These are phyloP conservation scores for Boletus nobilissimus DNA, from an alignment of 1,284 basidiomycete species.

Conservation along the genomic window DNA sequence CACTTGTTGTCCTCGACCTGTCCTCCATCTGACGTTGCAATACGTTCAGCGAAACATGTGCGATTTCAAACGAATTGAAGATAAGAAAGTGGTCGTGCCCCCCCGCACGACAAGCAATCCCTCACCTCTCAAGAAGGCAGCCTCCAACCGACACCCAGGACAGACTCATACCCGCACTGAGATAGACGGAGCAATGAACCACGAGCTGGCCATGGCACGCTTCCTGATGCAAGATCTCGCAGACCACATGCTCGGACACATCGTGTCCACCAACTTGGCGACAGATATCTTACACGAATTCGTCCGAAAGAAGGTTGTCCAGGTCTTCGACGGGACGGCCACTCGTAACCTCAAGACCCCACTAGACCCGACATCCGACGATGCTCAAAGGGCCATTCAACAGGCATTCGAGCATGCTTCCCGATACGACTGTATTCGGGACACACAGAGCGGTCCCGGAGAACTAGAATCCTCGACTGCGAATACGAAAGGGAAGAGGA, in stretches of 20 bases:
- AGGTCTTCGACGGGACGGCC: not conserved
- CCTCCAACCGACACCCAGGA: conserved; percentile 12
- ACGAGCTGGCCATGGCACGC: conserved; percentile 18
- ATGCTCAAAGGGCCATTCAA: not conserved
- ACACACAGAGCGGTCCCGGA: not conserved
- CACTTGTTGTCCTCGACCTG: not conserved
- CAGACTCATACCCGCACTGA: not conserved
- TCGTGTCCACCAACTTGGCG: conserved; percentile 24
- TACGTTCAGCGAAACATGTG: conserved; percentile 25
- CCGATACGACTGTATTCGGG: not conserved
- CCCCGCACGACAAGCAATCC: not conserved
- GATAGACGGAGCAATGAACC: not conserved
- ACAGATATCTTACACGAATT: conserved; percentile 7
- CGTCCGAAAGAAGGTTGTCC: conserved; percentile 3
- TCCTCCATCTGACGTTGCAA: not conserved
- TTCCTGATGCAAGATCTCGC: conserved; percentile 27
- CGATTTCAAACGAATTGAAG: not conserved
- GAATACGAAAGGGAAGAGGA: not conserved
- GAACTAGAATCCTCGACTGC: not conserved
- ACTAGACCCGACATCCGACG: not conserved
- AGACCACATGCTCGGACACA: conserved; percentile 26
- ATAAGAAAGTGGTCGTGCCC: not conserved
- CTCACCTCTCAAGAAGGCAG: conserved; percentile 14
- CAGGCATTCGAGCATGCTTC: not conserved
- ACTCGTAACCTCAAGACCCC: not conserved